Conservation (phyloP, 768 basidiomycete genomes). For the Dioszegia crocea region DNA sequence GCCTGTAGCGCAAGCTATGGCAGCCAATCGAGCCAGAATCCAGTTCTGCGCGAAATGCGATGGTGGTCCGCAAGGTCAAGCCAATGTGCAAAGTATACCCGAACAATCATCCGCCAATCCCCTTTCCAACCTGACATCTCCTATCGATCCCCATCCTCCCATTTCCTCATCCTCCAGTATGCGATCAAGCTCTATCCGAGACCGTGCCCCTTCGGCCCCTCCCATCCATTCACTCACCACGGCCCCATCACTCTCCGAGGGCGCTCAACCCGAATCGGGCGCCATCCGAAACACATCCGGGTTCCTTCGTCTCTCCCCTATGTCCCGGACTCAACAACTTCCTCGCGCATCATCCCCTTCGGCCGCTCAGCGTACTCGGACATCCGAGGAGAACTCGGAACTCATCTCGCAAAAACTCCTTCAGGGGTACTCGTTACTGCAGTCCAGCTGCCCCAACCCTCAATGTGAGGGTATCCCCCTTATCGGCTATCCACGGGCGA, state of each 20-base stretch:
- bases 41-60: slow-evolving; percentile 49
- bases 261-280: no score
- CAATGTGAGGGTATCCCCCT: slow-evolving; percentile 43
- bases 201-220: neutral
- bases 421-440: slow-evolving; percentile 42
- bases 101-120: neutral
- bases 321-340: neutral
- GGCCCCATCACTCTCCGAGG: neutral
- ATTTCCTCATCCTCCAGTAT: slow-evolving; percentile 6
- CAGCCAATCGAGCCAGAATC: slow-evolving; percentile 12
- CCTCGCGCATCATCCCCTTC: neutral
- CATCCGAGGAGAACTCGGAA: slow-evolving; percentile 25
- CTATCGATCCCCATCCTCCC: slow-evolving; percentile 5
- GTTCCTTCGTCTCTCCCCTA: neutral
- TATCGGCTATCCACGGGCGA: slow-evolving; percentile 41
- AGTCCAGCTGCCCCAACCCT: slow-evolving; percentile 33
- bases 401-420: slow-evolving; percentile 37
- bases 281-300: neutral
- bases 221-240: neutral
- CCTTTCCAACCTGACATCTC: neutral
- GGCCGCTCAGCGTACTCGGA: neutral
- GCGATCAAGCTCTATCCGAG: neutral
- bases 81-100: neutral
- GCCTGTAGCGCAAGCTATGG: slow-evolving; percentile 24
- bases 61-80: slow-evolving; percentile 28